A percentile compares a stretch with the other conserved stretches of the same genome.
Evolutionary conservation across 495 filamentous ascomycete species (phyloP).

Genomic region (Peziza echinospora): DNA sequence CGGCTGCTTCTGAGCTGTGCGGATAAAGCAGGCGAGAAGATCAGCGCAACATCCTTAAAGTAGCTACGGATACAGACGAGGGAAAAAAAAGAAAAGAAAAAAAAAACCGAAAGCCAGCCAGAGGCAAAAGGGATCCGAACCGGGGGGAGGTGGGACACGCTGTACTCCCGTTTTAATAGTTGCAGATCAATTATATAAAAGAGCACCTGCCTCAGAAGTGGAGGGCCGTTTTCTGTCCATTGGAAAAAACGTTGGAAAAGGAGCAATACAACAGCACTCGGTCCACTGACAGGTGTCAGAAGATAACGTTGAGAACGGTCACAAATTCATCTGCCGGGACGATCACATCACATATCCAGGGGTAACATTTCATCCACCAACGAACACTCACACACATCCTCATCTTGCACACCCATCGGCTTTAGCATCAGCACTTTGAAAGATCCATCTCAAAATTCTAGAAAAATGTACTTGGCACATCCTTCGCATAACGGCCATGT

Average conservation of each 20-base stretch:
- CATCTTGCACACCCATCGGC: neutral
- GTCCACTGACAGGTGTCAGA: neutral
- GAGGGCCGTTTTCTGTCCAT: no score
- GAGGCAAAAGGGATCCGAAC: no score
- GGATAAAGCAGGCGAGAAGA: neutral
- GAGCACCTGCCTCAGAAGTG: no score
- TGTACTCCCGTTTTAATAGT: no score
- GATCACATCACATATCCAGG: neutral
- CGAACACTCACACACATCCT: neutral
- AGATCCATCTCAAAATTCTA: neutral
- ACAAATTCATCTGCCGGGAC: neutral
- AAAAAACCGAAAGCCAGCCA: no score
- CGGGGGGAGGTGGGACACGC: no score
- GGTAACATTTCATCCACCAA: neutral
- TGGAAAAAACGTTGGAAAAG: no score
- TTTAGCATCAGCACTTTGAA: neutral
- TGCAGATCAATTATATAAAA: no score
- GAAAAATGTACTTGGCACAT: conserved; percentile 10
- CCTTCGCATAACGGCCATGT: conserved; percentile 6
- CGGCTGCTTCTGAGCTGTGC: neutral
- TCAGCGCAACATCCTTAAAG: neutral
- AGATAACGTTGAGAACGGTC: neutral
- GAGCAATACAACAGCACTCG: no score
- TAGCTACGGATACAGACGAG: no score
- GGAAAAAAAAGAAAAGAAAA: no score